Conservation (phyloP, 1,139 yeast species). For the Blastobotrys malaysiensis region DNA sequence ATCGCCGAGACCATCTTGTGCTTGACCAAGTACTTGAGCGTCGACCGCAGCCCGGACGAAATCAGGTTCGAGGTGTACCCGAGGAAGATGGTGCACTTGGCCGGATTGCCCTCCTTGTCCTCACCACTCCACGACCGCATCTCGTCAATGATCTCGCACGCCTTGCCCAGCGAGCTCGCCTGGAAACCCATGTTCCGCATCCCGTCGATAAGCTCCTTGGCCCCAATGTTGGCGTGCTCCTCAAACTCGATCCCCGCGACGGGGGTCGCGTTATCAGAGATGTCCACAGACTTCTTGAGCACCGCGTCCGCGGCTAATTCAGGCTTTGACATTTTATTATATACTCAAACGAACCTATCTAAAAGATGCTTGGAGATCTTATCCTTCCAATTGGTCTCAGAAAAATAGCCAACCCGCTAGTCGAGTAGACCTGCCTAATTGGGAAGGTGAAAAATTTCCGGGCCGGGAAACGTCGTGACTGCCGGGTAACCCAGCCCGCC, state of each 20-base stretch:
- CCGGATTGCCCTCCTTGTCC: constrained; percentile 60
- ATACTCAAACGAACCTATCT: too few species aligned
- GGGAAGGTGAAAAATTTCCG: background rate
- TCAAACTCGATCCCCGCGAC: constrained; percentile 90
- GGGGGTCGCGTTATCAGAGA: constrained; percentile 68
- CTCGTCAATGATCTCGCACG: constrained; percentile 84
- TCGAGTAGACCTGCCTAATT: background rate
- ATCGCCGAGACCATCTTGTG: constrained; percentile 92
- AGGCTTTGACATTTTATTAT: constrained; percentile 18
- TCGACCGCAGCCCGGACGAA: constrained; percentile 89
- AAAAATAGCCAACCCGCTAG: background rate
- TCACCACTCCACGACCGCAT: constrained; percentile 96
- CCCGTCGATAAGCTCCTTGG: constrained; percentile 67
- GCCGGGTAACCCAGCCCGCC: background rate
- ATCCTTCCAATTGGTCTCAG: background rate
- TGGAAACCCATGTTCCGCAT: constrained; percentile 99
- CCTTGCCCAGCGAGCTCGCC: constrained; percentile 77
- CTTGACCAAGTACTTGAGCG: constrained; percentile 81
- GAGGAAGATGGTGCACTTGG: constrained; percentile 83
- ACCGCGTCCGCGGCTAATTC: constrained; percentile 56
- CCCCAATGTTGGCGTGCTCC: constrained; percentile 59
- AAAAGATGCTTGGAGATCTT: background rate
- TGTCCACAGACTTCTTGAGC: constrained; percentile 76
- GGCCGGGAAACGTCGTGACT: background rate
- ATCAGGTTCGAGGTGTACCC: constrained; percentile 97